These are phyloP conservation scores for Pyracantha coccinea DNA, from an alignment of 331 rosid species.

Conservation along the genomic window DNA sequence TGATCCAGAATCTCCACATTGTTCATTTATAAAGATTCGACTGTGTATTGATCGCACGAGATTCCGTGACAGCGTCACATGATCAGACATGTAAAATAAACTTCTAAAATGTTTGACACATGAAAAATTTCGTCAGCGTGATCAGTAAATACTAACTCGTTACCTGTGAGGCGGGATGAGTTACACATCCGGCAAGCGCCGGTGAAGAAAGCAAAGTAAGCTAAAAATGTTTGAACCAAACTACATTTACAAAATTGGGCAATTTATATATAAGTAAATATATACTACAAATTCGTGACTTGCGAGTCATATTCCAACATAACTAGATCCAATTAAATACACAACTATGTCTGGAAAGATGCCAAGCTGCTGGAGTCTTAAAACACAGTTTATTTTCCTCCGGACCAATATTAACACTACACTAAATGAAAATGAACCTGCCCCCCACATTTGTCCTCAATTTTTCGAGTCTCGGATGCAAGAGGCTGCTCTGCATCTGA, in stretches of 20 bases:
- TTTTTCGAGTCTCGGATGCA: background rate
- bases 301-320: background rate
- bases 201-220: background rate
- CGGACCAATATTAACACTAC: conserved; percentile 12
- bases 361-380: conserved; percentile 21
- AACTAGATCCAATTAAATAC: conserved; percentile 11
- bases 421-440: too few relatives aligned
- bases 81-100: too few relatives aligned
- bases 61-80: too few relatives aligned
- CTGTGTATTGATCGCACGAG: too few relatives aligned
- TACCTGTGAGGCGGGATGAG: background rate
- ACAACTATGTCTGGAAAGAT: conserved; percentile 19
- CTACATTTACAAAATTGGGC: background rate
- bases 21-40: too few relatives aligned
- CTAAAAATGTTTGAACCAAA: background rate
- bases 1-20: too few relatives aligned
- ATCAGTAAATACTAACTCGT: too few relatives aligned
- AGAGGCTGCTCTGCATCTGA: conserved; percentile 5
- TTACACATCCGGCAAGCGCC: background rate
- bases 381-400: conserved; percentile 22
- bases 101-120: too few relatives aligned
- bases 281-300: too few relatives aligned
- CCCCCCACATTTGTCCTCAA: background rate
- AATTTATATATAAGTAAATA: background rate
- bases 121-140: too few relatives aligned